These are phyloP conservation scores for Rhizodiscina lignyota DNA, from an alignment of 495 filamentous ascomycete genomes.

Conservation along the genomic window DNA sequence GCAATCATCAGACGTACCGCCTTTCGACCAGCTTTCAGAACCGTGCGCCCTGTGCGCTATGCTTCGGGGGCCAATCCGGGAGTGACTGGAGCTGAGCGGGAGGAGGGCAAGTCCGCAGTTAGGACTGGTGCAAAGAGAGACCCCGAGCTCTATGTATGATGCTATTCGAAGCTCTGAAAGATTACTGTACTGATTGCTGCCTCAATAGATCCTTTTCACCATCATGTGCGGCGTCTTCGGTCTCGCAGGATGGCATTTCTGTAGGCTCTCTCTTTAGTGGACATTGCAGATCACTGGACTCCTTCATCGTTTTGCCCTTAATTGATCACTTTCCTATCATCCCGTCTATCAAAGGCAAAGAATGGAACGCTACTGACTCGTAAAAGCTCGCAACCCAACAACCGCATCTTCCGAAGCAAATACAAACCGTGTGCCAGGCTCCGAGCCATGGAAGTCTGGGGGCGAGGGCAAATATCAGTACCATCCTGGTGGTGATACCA, in stretches of 20 bases:
- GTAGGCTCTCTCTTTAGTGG: constrained; percentile 20
- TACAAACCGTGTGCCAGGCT: constrained; percentile 51
- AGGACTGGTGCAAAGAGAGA: constrained; percentile 54
- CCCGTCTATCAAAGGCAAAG: too few species aligned
- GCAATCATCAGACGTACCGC: constrained; percentile 19
- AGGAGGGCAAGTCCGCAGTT: constrained; percentile 30
- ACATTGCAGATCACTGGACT: too few species aligned
- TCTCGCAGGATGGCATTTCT: constrained; percentile 77
- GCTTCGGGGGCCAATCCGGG: constrained; percentile 5
- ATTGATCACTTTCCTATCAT: too few species aligned
- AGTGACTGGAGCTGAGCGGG: constrained; percentile 21
- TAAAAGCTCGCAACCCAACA: constrained; percentile 69
- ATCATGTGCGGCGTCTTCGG: constrained; percentile 83
- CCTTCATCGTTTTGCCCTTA: too few species aligned
- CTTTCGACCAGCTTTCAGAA: constrained; percentile 13
- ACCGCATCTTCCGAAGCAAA: constrained; percentile 62
- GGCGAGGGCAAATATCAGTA: constrained; percentile 67
- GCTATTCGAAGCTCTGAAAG: constrained; percentile 18
- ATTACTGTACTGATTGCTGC: background rate
- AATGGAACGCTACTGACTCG: background rate
- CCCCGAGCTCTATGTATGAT: constrained; percentile 75
- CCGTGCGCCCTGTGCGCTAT: constrained; percentile 4
- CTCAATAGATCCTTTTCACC: constrained; percentile 59
- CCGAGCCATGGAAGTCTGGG: constrained; percentile 76
- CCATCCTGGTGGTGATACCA: constrained; percentile 75